Evolutionary conservation across 257 asterid genomes (phyloP), one percentile per base, ranked within the genome.

Genomic region (Petrea volubilis): DNA sequence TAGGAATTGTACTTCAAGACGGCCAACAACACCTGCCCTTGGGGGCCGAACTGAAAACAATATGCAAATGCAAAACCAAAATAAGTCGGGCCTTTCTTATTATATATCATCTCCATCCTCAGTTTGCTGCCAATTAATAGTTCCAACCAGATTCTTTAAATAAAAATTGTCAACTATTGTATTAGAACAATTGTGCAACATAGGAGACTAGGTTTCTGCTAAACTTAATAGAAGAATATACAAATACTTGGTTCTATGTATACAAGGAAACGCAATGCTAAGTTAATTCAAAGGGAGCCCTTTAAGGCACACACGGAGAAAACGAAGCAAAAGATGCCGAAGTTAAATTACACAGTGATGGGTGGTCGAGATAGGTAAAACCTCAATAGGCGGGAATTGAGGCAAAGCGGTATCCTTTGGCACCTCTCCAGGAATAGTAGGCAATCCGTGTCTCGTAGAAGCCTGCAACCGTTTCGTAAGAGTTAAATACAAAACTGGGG

Each of bases 391-490:
- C 94, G 2, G 98, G 96, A 81, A 94, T 91, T 20, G 87, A 77
- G 73, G 92, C 77, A 77, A 87, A 82, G 46, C 83, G 85, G 44
- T 79, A 84, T 75, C 87, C 90, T 71, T 77, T 78, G 18, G 83
- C 82, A 53, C 90, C 90, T 74, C 87, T 79, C 87, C 96, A 91
- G 1, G 97, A 83, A 68, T 92, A 92, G 82, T 92, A 92, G 28
- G 96, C 96, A 61, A 92, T 87, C 20, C 96, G 93, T 40, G 96
- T 92, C 81, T 92, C 96, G 23, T 84, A 90, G 47, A 90, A 90
- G 34, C 97, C 98, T 93, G 83, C 49, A 72, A 28, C 55, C 70
- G 60, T 50, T 77, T 53, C 41, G 23, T 40, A 63, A 57, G 11
- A 55, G 60, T 18, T 49, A 49, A 4, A 40, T 41, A 28, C 3